Evolutionary conservation across 1,284 basidiomycete genomes (phyloP), one percentile per base, ranked within the genome.

Genomic region (Thecaphora thlaspeos): DNA sequence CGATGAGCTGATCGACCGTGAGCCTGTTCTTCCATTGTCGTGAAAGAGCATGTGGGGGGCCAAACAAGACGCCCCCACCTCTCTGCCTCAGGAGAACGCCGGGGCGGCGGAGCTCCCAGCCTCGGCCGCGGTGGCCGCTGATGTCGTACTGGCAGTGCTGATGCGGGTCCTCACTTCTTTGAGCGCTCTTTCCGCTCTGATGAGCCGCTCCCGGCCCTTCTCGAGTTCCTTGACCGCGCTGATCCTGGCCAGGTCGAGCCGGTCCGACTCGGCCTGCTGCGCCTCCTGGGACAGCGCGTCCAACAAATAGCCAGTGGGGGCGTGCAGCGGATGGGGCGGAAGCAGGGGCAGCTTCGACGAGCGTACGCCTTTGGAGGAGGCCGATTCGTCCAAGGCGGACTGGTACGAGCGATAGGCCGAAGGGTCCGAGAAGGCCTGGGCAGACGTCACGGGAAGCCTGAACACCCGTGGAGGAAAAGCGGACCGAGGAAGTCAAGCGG

Each of bases 181-280:
- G 26, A 79, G 47, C 48, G 73, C 68, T 48, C 68, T 69, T 32
- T 80, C 79, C 5, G 67, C 61, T 44, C 51, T 62, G 24, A 79
- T 73, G 8, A 80, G 61, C 60, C 64, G 67, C 19, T 65, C 51
- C 10, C 78, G 55, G 18, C 77, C 63, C 22, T 57, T 55, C 36
- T 79, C 77, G 15, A 79, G 73, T 57, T 79, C 72, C 10, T 63
- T 61, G 14, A 77, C 61, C 28, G 94, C 83, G 23, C 83, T 80
- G 67, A 87, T 86, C 43, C 86, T 82, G 4, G 89, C 91, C 46
- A 85, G 83, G 48, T 93, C 90, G 46, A 97, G 77, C 46, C 88
- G 80, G 34, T 89, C 88, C 3, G 83, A 83, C 76, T 97, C 94
- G 15, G 60, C 51, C 88, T 89, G 75, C 84, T 87, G 80, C 88